Conservation (phyloP, 345 rosid genomes). For the Eucalyptus erythrocorys region DNA sequence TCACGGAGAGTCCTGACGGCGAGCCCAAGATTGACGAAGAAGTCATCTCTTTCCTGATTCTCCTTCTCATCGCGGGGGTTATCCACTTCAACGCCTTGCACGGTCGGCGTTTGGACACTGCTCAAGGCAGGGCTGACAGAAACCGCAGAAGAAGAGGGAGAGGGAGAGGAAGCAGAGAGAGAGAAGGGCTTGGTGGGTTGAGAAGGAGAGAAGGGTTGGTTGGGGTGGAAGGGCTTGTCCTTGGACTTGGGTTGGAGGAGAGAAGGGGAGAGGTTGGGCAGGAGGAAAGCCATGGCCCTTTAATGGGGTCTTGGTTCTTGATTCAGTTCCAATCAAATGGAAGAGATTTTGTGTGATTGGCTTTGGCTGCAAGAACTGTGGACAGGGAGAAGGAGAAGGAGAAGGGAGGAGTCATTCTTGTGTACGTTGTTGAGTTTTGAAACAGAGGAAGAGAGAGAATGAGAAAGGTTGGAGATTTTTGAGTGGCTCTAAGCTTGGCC, state of each 20-base stretch:
- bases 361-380: neutral
- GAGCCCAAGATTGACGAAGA: slow-evolving; percentile 65
- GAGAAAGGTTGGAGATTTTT: neutral
- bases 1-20: slow-evolving; percentile 85
- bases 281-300: slow-evolving; percentile 59
- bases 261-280: slow-evolving; percentile 55
- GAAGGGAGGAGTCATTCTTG: neutral
- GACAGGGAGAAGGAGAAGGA: neutral
- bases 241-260: slow-evolving; percentile 37
- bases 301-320: neutral
- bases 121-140: neutral
- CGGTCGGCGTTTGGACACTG: neutral
- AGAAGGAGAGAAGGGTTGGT: neutral
- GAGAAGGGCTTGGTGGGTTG: neutral
- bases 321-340: neutral
- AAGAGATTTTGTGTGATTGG: slow-evolving; percentile 10
- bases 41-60: slow-evolving; percentile 38
- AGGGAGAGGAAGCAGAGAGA: neutral
- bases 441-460: neutral
- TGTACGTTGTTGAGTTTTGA: neutral
- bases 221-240: slow-evolving; percentile 5
- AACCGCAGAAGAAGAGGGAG: neutral
- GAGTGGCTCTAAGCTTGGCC: slow-evolving; percentile 47
- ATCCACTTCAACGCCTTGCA: slow-evolving; percentile 28
- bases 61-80: slow-evolving; percentile 11